A percentile compares a stretch with the other conserved stretches of the same genome.
These are phyloP conservation scores for Conringia planisiliqua DNA, from an alignment of 345 rosid genomes.

Conservation along the genomic window DNA sequence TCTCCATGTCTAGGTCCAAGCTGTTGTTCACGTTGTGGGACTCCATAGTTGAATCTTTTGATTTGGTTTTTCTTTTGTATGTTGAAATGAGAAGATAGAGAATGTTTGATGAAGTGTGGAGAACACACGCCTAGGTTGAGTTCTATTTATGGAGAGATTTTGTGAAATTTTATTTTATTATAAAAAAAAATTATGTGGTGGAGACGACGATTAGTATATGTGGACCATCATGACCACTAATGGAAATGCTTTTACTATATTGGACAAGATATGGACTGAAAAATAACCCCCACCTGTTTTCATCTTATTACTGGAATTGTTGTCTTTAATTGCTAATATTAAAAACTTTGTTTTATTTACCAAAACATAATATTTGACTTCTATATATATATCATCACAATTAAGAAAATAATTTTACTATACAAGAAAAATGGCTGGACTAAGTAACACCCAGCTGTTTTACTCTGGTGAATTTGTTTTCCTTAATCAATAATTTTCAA, in stretches of 20 bases:
- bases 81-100: not conserved
- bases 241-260: not conserved
- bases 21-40: constrained; percentile 33
- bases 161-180: not conserved
- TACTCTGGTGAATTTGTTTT: not conserved
- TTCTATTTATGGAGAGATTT: constrained; percentile 43
- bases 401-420: not conserved
- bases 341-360: not conserved
- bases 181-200: not conserved
- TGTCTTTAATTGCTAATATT: not conserved
- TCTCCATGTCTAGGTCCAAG: constrained; percentile 40
- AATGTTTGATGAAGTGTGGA: constrained; percentile 46
- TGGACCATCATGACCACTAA: constrained; percentile 43
- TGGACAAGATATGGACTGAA: not conserved
- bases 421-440: not conserved
- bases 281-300: not conserved
- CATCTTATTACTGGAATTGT: not conserved
- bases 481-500: not conserved
- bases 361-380: not conserved
- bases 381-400: not conserved
- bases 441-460: not conserved
- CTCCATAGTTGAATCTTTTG: constrained; percentile 35
- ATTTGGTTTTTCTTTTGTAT: not conserved
- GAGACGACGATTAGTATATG: constrained; percentile 29
- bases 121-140: constrained; percentile 55